phyloP scores from a whole-genome alignment of 225 moss, liverwort and hornwort species.

The Ulota crispa region DNA sequence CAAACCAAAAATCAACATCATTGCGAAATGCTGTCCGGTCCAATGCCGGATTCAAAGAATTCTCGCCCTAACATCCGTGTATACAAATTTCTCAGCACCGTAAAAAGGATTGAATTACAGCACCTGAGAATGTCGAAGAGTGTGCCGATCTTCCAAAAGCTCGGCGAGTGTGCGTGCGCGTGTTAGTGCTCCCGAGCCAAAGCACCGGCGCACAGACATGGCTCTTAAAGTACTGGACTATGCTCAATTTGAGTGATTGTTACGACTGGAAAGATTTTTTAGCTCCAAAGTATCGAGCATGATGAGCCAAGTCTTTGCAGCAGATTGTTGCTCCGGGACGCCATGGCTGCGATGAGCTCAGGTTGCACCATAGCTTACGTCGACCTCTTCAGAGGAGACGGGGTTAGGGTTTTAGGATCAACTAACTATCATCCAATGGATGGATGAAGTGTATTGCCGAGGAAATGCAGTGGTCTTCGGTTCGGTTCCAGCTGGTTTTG shows the following conservation, averaged over 20 bases:
- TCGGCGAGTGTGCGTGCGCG: slow-evolving; percentile 18
- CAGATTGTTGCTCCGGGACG: background rate
- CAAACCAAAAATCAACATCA: background rate
- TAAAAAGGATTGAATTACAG: background rate
- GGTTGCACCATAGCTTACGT: background rate
- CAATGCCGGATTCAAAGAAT: background rate
- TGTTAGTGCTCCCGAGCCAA: slow-evolving; percentile 20
- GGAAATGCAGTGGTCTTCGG: background rate
- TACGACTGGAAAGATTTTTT: background rate
- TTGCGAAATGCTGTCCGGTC: background rate
- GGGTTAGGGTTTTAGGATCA: slow-evolving; percentile 15
- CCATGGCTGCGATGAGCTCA: background rate
- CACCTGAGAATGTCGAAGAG: slow-evolving; percentile 22
- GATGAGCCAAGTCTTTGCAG: background rate
- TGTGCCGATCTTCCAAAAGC: slow-evolving; percentile 6
- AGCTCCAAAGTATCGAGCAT: background rate
- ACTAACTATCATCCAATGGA: background rate
- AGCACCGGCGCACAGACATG: slow-evolving; percentile 38
- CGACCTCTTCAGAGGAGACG: background rate
- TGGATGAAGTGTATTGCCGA: background rate
- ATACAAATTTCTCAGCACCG: background rate
- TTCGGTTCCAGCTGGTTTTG: background rate
- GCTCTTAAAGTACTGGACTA: background rate
- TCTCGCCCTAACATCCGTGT: background rate
- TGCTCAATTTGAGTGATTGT: background rate